Conservation (phyloP, 106 monocot genomes). For the Dactylorhiza incarnata region DNA sequence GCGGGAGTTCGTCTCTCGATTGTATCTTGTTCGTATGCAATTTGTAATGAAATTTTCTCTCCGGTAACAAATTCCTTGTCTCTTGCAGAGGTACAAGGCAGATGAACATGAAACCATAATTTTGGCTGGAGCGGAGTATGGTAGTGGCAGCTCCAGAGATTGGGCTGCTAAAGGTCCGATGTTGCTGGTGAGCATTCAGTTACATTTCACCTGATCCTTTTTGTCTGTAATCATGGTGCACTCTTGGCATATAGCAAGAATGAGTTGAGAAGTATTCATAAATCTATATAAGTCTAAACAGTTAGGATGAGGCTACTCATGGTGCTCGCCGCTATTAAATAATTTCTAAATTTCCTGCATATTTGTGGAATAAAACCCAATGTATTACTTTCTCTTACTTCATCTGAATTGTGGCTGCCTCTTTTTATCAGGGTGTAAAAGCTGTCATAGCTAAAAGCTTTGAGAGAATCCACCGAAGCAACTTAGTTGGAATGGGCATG, state of each 20-base stretch:
- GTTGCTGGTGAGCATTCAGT: slow-evolving; percentile 36
- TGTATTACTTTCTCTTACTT: not conserved
- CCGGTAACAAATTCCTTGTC: no score
- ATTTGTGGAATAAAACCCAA: not conserved
- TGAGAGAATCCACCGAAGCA: slow-evolving; percentile 87
- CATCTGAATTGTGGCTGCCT: not conserved
- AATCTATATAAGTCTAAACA: not conserved
- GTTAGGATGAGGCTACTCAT: not conserved
- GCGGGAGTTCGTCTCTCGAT: no score
- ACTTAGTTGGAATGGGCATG: slow-evolving; percentile 89
- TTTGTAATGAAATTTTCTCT: no score
- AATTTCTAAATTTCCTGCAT: not conserved
- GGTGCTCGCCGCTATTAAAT: not conserved
- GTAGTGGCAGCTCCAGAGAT: slow-evolving; percentile 70
- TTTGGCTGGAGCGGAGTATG: slow-evolving; percentile 71
- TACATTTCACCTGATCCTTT: not conserved
- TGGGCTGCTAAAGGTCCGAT: slow-evolving; percentile 80
- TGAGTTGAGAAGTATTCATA: not conserved
- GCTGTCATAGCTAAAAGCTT: slow-evolving; percentile 94
- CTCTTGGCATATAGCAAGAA: not conserved
- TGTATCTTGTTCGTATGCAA: no score
- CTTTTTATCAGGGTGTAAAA: slow-evolving; percentile 60
- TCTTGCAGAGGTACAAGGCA: slow-evolving; percentile 53
- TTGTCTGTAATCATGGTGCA: not conserved
- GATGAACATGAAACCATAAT: slow-evolving; percentile 51